Base-by-base conservation (phyloP, 495 filamentous ascomycete species). In the Margaritispora aquatica region DNA sequence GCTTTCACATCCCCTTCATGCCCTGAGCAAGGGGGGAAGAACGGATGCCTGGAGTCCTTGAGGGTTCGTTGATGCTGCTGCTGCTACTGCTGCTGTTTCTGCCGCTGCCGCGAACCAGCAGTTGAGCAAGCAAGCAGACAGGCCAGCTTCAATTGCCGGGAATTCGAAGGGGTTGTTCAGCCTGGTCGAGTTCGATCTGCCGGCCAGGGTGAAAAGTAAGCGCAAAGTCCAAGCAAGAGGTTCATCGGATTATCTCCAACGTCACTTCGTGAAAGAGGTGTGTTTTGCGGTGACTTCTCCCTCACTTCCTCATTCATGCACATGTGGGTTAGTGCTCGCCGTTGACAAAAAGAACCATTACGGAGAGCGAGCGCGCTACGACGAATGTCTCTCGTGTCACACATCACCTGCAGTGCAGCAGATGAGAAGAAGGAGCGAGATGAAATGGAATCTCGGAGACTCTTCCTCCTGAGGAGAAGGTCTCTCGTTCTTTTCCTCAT, bases 161-260 rank as follows among this genome's bases (percentile, higher is more conserved):
- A n/a, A n/a, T n/a, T n/a, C n/a, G n/a, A n/a, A n/a, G n/a, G 31
- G 52, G n/a, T 49, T 36, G 38, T 62, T 54, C 22, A 59, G 61
- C 62, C 57, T 60, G 62, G 57, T 50, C 57, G n/a, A 58, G 38
- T 44, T 41, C 49, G 54, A 64, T 60, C 58, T 64, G 58, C 62
- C 62, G 62, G 62, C 49, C 62, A 64, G 62, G 62, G 58, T 64
- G 36, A 57, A 44, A 24, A 54, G 36, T 19, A 54, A 13, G 34
- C 10, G 38, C 10, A 44, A 44, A 34, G 5, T 5, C 13, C 5
- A 34, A 34, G 29, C 5, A 5, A 34, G 13, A 13, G 13, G 5
- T 13, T 34, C 29, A 13, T 34, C 29, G 13, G 5, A n/a, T 34
- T 57, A 27, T 44, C 8, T 57, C 21, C 51, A 64, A 60, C 57